Base-by-base conservation (phyloP, 2,329 filamentous ascomycete genomes). In the Pseudogymnoascus sp. region DNA sequence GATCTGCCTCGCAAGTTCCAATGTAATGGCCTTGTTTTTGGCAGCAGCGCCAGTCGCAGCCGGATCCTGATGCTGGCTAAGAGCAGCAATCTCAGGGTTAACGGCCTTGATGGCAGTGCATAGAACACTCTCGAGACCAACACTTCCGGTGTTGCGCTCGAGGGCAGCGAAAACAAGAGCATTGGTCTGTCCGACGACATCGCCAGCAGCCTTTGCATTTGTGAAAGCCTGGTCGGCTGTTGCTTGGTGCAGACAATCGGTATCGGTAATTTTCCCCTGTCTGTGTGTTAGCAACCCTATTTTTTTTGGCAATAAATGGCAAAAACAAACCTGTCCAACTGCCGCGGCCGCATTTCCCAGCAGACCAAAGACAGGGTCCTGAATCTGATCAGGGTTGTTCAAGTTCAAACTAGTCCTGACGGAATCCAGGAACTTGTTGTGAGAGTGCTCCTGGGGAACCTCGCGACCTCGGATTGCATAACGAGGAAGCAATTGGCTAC, bases 11-110 rank as follows among this genome's bases (percentile, higher is more conserved):
- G 86, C 86, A 3, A 88, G 76, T 49, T 79, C 80, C 5, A 87
- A 77, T 56, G 83, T 80, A 67, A 88, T 82, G 37, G 78, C 76
- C 76, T 87, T 87, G 78, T 89, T 89, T 59, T 77, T 75, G 1
- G 72, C 80, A 12, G 80, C 79, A 11, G 85, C 83, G 43, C 80
- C 80, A 2, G 78, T 71, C 0, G 83, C 83, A 18, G 86, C 87
- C 28, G 87, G 85, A 72, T 89, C 87, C 75, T 89, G 86, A 74
- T 89, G 86, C 74, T 88, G 85, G 62, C 78, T 75, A 64, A 89
- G 72, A 46, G 84, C 84, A 28, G 79, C 82, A 69, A 89, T 87
- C 76, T 89, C 86, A 2, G 86, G 80, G 75, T 89, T 89, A 64
- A 78, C 77, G 14, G 86, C 83, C 42, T 74, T 77, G 69, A 80